These are phyloP conservation scores for Circinella umbellata DNA, from an alignment of 371 early-diverging fungal genomes.

Conservation along the genomic window DNA sequence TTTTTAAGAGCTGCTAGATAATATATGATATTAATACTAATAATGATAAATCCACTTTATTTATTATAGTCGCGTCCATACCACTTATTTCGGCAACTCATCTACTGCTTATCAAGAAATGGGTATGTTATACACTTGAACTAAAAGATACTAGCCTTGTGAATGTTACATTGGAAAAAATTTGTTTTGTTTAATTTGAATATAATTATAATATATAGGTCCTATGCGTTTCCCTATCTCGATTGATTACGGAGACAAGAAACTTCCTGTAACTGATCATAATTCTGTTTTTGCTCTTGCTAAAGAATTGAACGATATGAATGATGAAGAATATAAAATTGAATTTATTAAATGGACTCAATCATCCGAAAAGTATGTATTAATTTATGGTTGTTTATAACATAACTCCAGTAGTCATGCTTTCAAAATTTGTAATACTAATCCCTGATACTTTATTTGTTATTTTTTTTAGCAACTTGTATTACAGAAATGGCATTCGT, in stretches of 20 bases:
- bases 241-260: slow-evolving; percentile 25
- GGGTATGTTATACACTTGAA: slow-evolving; percentile 14
- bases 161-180: no score
- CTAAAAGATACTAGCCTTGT: no score
- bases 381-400: neutral
- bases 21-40: no score
- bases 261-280: slow-evolving; percentile 35
- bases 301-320: slow-evolving; percentile 29
- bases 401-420: no score
- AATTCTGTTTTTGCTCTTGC: slow-evolving; percentile 34
- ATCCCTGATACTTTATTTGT: no score
- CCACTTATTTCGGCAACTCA: slow-evolving; percentile 32
- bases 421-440: no score
- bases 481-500: slow-evolving; percentile 29
- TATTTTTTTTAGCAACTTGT: slow-evolving; percentile 23
- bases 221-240: slow-evolving; percentile 36
- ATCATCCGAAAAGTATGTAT: slow-evolving; percentile 28
- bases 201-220: slow-evolving; percentile 4
- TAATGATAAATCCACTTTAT: no score
- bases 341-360: slow-evolving; percentile 42
- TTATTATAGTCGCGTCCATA: slow-evolving; percentile 33
- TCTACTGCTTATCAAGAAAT: slow-evolving; percentile 34
- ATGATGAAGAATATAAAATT: slow-evolving; percentile 31
- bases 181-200: neutral
- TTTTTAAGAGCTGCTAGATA: neutral